Conservation (phyloP, 305 asterid genomes). For the Striga hermonthica region DNA sequence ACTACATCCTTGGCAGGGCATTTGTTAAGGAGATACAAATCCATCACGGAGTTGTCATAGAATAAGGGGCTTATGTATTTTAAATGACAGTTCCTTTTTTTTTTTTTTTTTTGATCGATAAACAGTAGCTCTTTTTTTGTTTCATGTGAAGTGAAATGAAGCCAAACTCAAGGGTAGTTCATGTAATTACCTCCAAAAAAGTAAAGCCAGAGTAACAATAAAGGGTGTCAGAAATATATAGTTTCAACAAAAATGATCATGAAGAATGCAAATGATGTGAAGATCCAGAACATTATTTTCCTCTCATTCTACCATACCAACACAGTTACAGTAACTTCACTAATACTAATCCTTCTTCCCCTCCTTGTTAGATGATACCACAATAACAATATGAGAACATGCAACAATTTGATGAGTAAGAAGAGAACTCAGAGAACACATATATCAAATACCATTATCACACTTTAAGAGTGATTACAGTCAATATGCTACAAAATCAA, state of each 20-base stretch:
- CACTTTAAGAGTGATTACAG: conserved; percentile 9
- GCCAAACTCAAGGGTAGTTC: background rate
- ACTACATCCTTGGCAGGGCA: too few relatives aligned
- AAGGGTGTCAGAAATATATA: background rate
- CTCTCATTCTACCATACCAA: background rate
- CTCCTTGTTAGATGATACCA: conserved; percentile 3
- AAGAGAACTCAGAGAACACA: conserved; percentile 9
- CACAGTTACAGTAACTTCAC: conserved; percentile 6
- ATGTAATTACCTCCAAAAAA: background rate
- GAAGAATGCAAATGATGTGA: conserved; percentile 10
- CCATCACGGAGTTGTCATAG: background rate
- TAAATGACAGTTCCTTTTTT: background rate
- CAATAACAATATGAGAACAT: conserved; percentile 10
- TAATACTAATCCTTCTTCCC: conserved; percentile 6
- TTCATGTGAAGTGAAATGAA: too few relatives aligned
- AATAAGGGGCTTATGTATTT: background rate
- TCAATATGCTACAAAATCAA: conserved; percentile 18
- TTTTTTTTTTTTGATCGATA: too few relatives aligned
- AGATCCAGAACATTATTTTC: conserved; percentile 1
- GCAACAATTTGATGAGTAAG: conserved; percentile 13
- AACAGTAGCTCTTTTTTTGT: too few relatives aligned
- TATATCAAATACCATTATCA: background rate
- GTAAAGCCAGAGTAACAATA: conserved; percentile 19
- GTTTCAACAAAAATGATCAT: background rate
- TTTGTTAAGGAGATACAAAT: too few relatives aligned